Percentiles rank a stretch among this genome's conserved stretches.
Conservation (phyloP, 2,329 filamentous ascomycete species). For the Clonostachys sp. region DNA sequence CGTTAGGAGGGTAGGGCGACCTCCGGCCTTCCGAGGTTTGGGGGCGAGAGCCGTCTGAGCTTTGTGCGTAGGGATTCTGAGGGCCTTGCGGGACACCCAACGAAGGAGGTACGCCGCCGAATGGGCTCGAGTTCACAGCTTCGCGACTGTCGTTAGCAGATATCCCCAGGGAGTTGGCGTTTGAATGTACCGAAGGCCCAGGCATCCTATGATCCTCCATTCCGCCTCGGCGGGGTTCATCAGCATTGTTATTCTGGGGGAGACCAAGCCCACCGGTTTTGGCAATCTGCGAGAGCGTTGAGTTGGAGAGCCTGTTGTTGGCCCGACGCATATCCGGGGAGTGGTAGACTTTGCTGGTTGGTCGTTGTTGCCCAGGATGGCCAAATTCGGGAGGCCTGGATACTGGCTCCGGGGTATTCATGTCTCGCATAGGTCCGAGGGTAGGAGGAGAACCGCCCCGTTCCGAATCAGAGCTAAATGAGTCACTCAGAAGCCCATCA, state of each 20-base stretch:
- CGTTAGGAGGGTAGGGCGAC: slow-evolving; percentile 14
- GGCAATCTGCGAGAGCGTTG: slow-evolving; percentile 75
- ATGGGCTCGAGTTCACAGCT: slow-evolving; percentile 33
- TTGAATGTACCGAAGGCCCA: slow-evolving; percentile 45
- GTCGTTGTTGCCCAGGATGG: slow-evolving; percentile 62
- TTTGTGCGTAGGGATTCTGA: slow-evolving; percentile 20
- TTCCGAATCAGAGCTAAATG: slow-evolving; percentile 53
- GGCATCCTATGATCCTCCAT: slow-evolving; percentile 23
- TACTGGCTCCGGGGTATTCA: slow-evolving; percentile 71
- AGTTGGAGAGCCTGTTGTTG: slow-evolving; percentile 77
- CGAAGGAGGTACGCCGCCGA: slow-evolving; percentile 28
- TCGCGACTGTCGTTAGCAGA: slow-evolving; percentile 51
- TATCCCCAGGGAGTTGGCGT: slow-evolving; percentile 43
- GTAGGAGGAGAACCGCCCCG: slow-evolving; percentile 34
- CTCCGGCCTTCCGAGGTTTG: slow-evolving; percentile 23
- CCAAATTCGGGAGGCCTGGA: slow-evolving; percentile 69
- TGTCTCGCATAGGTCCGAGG: slow-evolving; percentile 47
- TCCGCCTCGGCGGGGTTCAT: slow-evolving; percentile 22
- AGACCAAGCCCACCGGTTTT: slow-evolving; percentile 53
- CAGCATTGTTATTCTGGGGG: slow-evolving; percentile 15
- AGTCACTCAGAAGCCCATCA: slow-evolving; percentile 42
- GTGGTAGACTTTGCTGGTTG: slow-evolving; percentile 63
- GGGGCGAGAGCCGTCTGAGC: slow-evolving; percentile 20
- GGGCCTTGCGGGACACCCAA: slow-evolving; percentile 29
- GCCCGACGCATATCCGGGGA: slow-evolving; percentile 75